phyloP scores from a whole-genome alignment of 2,329 filamentous ascomycete species.

The Phyllosticta citrichinensis region DNA sequence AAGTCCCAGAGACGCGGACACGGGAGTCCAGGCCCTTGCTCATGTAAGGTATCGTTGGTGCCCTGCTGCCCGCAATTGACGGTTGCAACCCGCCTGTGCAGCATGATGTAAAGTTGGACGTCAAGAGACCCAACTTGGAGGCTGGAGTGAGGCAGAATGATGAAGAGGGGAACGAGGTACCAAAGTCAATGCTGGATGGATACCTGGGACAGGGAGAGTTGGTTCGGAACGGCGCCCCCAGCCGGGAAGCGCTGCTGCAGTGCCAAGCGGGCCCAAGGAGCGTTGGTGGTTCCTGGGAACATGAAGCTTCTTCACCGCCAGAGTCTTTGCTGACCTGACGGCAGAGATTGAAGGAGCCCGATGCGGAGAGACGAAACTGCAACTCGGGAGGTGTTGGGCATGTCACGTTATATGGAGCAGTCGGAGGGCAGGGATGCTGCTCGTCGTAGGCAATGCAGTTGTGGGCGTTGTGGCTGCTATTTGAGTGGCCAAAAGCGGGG shows the following conservation, averaged over 20 bases:
- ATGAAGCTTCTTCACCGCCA: background rate
- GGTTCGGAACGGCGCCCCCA: background rate
- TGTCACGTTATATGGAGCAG: background rate
- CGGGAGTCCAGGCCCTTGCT: background rate
- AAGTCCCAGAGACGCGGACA: background rate
- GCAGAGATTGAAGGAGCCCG: background rate
- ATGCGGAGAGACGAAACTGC: background rate
- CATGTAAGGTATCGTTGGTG: background rate
- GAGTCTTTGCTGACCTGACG: background rate
- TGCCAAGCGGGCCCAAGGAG: background rate
- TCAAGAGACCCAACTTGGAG: background rate
- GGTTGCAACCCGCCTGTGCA: background rate
- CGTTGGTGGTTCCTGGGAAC: background rate
- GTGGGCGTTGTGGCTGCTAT: background rate
- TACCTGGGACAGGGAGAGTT: background rate
- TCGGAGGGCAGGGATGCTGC: background rate
- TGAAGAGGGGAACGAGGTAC: background rate
- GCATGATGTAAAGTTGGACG: background rate
- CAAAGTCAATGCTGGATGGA: background rate
- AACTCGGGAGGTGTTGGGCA: background rate
- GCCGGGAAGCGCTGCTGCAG: background rate
- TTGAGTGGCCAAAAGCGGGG: background rate
- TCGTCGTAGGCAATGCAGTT: background rate
- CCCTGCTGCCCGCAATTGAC: background rate
- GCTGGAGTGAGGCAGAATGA: background rate